phyloP scores from a whole-genome alignment of 2,329 filamentous ascomycete genomes.

The Monilinia laxa region DNA sequence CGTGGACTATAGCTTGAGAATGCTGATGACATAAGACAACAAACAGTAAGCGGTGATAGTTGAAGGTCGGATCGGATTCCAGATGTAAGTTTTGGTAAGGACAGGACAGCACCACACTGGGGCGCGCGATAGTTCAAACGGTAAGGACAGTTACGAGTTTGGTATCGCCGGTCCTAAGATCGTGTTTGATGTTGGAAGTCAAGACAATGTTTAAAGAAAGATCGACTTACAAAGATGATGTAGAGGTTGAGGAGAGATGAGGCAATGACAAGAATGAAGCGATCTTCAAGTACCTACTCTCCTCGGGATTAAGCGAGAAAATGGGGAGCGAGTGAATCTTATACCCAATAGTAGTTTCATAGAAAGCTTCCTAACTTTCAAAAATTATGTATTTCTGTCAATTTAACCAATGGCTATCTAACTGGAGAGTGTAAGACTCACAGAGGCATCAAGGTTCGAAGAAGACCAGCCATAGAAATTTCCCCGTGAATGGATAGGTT shows the following conservation, averaged over 20 bases:
- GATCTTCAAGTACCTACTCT: neutral
- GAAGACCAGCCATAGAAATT: neutral
- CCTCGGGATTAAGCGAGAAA: neutral
- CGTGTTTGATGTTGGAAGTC: neutral
- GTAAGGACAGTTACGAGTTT: neutral
- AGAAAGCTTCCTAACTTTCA: too few species aligned
- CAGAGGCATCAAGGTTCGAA: neutral
- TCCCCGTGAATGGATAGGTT: neutral
- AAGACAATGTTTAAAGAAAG: conserved; percentile 6
- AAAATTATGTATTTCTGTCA: neutral
- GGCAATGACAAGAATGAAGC: neutral
- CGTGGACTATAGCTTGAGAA: neutral
- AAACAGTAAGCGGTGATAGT: neutral
- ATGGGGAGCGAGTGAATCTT: neutral
- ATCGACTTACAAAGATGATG: neutral
- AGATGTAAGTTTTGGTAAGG: neutral
- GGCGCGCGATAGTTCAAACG: neutral
- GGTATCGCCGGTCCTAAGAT: neutral
- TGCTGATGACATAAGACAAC: neutral
- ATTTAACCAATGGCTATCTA: neutral
- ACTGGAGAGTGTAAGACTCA: neutral
- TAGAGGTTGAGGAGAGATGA: neutral
- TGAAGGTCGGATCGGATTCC: neutral
- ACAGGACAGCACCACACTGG: neutral
- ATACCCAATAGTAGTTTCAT: too few species aligned